phyloP scores from a whole-genome alignment of 805 yeast species.

The Yamadazyma philogaea region DNA sequence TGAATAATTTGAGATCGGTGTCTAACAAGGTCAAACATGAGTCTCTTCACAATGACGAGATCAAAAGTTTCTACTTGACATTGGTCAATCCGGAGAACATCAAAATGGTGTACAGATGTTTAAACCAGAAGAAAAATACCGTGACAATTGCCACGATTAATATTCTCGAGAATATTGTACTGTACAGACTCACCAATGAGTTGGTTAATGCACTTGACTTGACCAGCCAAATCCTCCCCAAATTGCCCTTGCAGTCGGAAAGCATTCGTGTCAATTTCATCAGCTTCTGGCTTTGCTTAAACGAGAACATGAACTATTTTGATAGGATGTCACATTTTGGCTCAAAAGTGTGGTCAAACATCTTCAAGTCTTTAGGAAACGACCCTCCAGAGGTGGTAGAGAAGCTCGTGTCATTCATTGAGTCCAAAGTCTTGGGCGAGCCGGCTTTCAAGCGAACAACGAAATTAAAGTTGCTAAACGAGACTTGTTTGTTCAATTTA shows the following conservation, averaged over 20 bases:
- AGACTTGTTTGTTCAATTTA: conserved; percentile 61
- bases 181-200: conserved; percentile 18
- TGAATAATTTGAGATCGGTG: conserved; percentile 1
- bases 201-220: conserved; percentile 67
- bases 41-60: conserved; percentile 5
- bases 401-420: conserved; percentile 46
- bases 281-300: conserved; percentile 55
- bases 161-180: conserved; percentile 43
- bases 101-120: conserved; percentile 65
- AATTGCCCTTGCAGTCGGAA: conserved; percentile 49
- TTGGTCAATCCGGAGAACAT: conserved; percentile 50
- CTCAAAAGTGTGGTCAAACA: conserved; percentile 54
- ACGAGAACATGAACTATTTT: conserved; percentile 48
- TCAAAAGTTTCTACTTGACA: conserved; percentile 34
- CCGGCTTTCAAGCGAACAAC: conserved; percentile 58
- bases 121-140: conserved; percentile 56
- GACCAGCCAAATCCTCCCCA: conserved; percentile 57
- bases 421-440: conserved; percentile 54
- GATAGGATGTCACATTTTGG: conserved; percentile 62
- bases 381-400: conserved; percentile 45
- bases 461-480: conserved; percentile 75
- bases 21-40: conserved; percentile 3
- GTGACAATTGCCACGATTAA: conserved; percentile 61
- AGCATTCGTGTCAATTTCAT: conserved; percentile 61
- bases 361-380: conserved; percentile 62